Conservation (phyloP, 1,284 basidiomycete species). For the Ceratobasidium sp. region DNA sequence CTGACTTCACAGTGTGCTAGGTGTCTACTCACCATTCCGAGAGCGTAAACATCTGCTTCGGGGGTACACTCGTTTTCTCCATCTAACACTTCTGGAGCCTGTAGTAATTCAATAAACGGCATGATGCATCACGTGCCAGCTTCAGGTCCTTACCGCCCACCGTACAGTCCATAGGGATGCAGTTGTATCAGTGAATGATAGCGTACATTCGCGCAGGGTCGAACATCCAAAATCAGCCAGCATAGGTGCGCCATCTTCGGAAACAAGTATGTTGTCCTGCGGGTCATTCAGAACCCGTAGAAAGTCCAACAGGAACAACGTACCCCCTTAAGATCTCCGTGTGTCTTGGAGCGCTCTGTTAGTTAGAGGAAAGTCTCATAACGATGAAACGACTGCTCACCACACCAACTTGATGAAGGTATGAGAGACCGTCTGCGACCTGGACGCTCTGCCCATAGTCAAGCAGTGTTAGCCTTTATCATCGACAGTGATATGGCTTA, state of each 20-base stretch:
- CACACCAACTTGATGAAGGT: not conserved
- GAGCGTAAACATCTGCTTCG: not conserved
- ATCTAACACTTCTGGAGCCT: not conserved
- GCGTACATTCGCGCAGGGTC: not conserved
- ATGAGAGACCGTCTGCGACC: not conserved
- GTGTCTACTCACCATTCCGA: not conserved
- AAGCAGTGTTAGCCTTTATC: no score
- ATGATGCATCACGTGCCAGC: not conserved
- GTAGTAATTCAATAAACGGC: not conserved
- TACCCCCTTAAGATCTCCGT: conserved; percentile 25
- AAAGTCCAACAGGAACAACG: not conserved
- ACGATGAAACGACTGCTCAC: not conserved
- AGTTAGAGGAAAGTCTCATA: not conserved
- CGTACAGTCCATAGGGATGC: not conserved
- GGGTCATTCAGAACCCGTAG: not conserved
- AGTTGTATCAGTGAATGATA: not conserved
- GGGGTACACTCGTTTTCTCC: not conserved
- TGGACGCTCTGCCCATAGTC: conserved; percentile 8
- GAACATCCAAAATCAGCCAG: not conserved
- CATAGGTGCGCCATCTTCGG: not conserved
- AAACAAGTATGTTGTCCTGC: not conserved
- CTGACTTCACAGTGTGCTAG: no score
- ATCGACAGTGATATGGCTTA: no score
- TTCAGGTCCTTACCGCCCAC: not conserved
- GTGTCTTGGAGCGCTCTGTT: not conserved